These are phyloP conservation scores for Zarea fungicola DNA, from an alignment of 2,329 filamentous ascomycete genomes.

Conservation along the genomic window DNA sequence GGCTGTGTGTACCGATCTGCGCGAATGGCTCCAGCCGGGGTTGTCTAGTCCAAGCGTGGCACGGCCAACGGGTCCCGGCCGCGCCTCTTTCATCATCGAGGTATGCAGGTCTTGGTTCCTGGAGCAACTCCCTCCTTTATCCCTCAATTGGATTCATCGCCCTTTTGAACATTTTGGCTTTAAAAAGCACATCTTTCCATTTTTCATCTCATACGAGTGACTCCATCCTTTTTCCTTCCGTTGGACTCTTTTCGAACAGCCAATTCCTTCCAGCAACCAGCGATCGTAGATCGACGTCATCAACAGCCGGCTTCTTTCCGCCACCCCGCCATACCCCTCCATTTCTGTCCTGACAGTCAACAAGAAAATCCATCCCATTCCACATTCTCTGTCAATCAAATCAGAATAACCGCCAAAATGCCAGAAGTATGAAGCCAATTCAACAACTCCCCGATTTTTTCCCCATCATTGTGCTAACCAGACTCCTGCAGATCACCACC, in stretches of 20 bases:
- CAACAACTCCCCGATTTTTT: no score
- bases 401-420: conserved; percentile 11
- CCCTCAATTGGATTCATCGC: neutral
- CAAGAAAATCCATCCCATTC: neutral
- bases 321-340: conserved; percentile 5
- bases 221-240: neutral
- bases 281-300: neutral
- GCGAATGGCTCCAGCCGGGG: no score
- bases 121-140: neutral
- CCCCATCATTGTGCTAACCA: no score
- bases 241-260: no score
- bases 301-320: conserved; percentile 2
- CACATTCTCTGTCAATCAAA: no score
- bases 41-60: no score
- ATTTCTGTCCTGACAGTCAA: neutral
- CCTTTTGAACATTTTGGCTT: neutral
- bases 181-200: no score
- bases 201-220: no score
- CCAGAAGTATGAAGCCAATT: conserved; percentile 13
- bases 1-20: no score
- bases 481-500: conserved; percentile 63
- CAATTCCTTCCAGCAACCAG: no score
- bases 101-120: neutral
- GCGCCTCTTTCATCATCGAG: conserved; percentile 12
- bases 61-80: conserved; percentile 1